A percentile compares a stretch with the other conserved stretches of the same genome.
Conservation (phyloP, 1,139 yeast genomes). For the Magnusiomyces ingens region DNA sequence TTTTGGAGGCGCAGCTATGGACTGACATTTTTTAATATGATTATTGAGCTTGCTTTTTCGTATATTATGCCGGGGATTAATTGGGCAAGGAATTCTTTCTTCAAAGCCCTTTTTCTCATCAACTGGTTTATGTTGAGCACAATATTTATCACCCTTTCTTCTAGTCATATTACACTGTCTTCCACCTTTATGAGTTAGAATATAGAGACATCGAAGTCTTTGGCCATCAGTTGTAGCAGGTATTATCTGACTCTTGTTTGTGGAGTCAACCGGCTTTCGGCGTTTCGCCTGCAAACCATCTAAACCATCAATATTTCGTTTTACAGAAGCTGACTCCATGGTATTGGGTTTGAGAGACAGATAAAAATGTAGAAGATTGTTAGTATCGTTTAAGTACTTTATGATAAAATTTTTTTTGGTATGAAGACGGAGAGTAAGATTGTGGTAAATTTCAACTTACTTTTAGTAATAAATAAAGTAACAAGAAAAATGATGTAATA, state of each 20-base stretch:
- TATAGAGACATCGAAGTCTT: constrained; percentile 42
- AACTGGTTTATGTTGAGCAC: constrained; percentile 50
- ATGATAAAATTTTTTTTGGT: too few relatives aligned
- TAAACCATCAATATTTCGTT: not conserved
- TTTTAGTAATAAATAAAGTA: too few relatives aligned
- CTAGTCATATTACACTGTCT: constrained; percentile 59
- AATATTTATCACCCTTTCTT: constrained; percentile 43
- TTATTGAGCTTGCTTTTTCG: constrained; percentile 50
- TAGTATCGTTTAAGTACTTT: too few relatives aligned
- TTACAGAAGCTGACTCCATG: not conserved
- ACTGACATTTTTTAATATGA: constrained; percentile 62
- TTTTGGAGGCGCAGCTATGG: constrained; percentile 30
- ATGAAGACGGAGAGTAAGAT: too few relatives aligned
- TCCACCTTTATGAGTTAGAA: constrained; percentile 41
- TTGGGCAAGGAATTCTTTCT: constrained; percentile 65
- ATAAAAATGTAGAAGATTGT: too few relatives aligned
- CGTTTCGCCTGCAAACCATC: not conserved
- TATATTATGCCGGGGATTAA: constrained; percentile 68
- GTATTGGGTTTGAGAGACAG: not conserved
- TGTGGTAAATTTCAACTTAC: too few relatives aligned
- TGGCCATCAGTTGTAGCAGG: constrained; percentile 15
- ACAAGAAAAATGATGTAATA: too few relatives aligned
- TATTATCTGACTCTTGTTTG: not conserved
- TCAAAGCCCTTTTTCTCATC: constrained; percentile 22
- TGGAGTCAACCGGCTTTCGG: too few relatives aligned